Base-by-base conservation (phyloP, 2,329 filamentous ascomycete species). In the Podosphaera xanthii region DNA sequence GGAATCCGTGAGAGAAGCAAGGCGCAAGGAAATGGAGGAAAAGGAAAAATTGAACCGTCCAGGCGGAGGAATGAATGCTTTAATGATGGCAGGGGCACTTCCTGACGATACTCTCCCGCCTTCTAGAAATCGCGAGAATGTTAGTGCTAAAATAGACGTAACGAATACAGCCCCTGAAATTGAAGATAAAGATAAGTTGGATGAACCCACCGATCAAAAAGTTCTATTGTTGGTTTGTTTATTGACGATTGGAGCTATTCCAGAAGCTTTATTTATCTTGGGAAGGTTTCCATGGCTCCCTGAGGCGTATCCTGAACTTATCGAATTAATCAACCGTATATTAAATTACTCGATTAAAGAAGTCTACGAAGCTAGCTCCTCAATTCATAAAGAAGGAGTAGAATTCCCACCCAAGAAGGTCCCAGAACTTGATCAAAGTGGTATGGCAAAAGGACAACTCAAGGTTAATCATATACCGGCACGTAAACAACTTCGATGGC, bases 281-380 rank as follows among this genome's bases (percentile, higher is more conserved):
- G 91, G 91, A 40, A 84, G 86, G 59, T 95, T 95, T 66, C 87
- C 89, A 12, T 98, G 92, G 90, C 78, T 98, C 55, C 79, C 88
- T 9, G 89, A 96, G 60, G 80, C 83, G 3, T 91, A 87, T 63
- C 83, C 87, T 0, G 87, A 95, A 53, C 77, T 97, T 9, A 79
- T 87, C 2, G 82, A 86, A 38, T 83, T 83, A 59, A 79, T 97
- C 57, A 86, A 94, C 70, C 87, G 94, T 42, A 85, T 98, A 35
- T 74, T 94, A 2, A 82, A 89, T 64, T 81, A 92, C 63, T 91
- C 83, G 48, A 73, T 98, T 58, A 82, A 83, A 66, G 87, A 89
- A 64, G 80, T 98, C 4, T 83, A 84, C 63, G 72, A 59, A 62
- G 70, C 48, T 69, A 72, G 35, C 65, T 69, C 50, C 22, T 67